Evolutionary conservation across 768 basidiomycete genomes (phyloP).

Genomic region (Hygrocybe coccinea): DNA sequence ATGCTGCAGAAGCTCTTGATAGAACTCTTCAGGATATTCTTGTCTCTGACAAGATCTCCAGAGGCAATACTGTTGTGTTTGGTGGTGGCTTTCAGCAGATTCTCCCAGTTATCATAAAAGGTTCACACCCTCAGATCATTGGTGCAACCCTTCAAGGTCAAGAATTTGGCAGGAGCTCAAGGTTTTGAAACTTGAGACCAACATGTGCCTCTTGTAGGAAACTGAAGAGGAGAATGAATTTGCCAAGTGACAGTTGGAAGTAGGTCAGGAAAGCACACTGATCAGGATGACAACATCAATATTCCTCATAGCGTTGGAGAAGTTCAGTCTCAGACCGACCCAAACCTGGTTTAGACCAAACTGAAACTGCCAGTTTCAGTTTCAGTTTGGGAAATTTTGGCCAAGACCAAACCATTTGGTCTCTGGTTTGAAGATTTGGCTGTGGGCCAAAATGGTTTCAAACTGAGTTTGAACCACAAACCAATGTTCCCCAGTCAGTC

Average conservation of each 20-base stretch:
- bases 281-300: constrained; percentile 17
- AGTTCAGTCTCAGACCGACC: too few relatives aligned
- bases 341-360: too few relatives aligned
- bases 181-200: constrained; percentile 32
- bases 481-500: too few relatives aligned
- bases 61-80: constrained; percentile 43
- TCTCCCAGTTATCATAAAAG: constrained; percentile 40
- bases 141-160: constrained; percentile 32
- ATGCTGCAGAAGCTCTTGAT: constrained; percentile 38
- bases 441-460: too few relatives aligned
- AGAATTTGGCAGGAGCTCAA: constrained; percentile 34
- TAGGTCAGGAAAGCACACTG: constrained; percentile 30
- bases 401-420: too few relatives aligned
- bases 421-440: too few relatives aligned
- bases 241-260: constrained; percentile 34
- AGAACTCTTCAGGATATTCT: constrained; percentile 32
- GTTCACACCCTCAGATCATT: too few relatives aligned
- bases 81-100: constrained; percentile 48
- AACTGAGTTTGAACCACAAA: too few relatives aligned
- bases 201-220: constrained; percentile 37
- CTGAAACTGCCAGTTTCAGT: too few relatives aligned
- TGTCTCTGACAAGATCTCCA: constrained; percentile 31
- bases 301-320: constrained; percentile 28
- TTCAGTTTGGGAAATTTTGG: too few relatives aligned
- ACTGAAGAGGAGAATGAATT: constrained; percentile 25